Evolutionary conservation across 352 stramenopile genomes (phyloP), one percentile per base, ranked within the genome.

Genomic region (Bremia lactucae): DNA sequence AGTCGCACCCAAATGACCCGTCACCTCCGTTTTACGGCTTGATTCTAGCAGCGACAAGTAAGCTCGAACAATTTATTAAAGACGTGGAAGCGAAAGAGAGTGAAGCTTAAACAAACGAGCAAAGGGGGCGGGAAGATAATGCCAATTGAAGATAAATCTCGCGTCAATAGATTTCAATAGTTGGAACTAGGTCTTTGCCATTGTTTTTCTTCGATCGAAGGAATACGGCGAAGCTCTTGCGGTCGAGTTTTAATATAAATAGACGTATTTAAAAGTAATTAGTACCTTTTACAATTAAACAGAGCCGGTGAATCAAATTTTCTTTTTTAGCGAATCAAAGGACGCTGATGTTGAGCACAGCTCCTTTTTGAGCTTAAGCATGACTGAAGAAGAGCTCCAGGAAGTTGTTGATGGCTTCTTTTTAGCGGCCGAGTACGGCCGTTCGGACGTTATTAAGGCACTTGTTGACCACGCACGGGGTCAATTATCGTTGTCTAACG

Each of bases 11-110:
- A 43, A 83, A 94, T 37, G 79, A 89, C 37, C 96, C 96, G 10
- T 98, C 90, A 50, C 96, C 97, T 42, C 95, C 96, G 21, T 99
- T 99, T 75, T 67, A 97, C 55, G 96, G 95, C 15, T 67, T 99
- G 6, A 74, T 99, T 50, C 55, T 97, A 35, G 88, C 90, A 14
- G 83, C 88, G 24, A 88, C 75, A 11, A 74, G 72, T 23, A 59
- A 90, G 49, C 62, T 95, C n/a, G 39, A 67, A 21, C 46, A 63
- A 40, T 92, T 70, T 69, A 85, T 91, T 36, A 52, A 65, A 38
- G 26, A 65, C 14, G 40, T 57, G n/a, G 58, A 68, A 47, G 39
- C 50, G 22, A 65, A 58, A 29, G 62, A 59, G 28, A n/a, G 11
- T 2, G 28, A 13, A 14, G n/a, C n/a, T n/a, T n/a, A n/a, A n/a